Base-by-base conservation (phyloP, 2,329 filamentous ascomycete genomes). In the Colletotrichum chlorophyti region DNA sequence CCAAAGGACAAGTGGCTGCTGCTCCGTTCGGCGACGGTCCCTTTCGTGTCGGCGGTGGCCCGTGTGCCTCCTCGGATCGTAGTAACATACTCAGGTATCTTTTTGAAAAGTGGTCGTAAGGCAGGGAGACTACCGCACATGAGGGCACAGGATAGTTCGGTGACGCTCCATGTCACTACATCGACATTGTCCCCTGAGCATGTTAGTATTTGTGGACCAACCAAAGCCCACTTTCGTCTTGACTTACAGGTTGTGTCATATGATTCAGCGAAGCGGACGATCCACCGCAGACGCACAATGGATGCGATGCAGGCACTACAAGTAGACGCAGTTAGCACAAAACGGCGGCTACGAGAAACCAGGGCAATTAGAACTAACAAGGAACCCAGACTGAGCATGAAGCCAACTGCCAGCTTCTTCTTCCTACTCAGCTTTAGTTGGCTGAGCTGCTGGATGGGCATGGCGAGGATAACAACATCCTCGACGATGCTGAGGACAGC, bases 81-180 rank as follows among this genome's bases (percentile, higher is more conserved):
- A 9, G 41, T 48, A 3, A 61, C 34, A 27, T 52, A 19, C 37
- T 53, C 48, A 1, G 48, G 37, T 2, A 58, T 35, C 42, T 49
- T 61, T 48, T 49, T 61, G 37, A 61, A 48, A 7, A 79, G 73
- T 7, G 73, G 78, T 0, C 75, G 78, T 3, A 69, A 75, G n/a
- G 75, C 71, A 6, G 70, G 70, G 3, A 78, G 74, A 48, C 76
- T 79, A 45, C 75, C 77, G 3, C 70, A 77, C 21, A 71, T 71
- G 14, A 79, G 75, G 3, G 75, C 77, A 3, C 68, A 60, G 14
- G 66, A 66, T 10, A 65, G 61, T 57, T 73, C 71, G 32, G 71
- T 66, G 8, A 65, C 47, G 11, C 65, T 70, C 71, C 71, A 73
- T 15, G 67, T 66, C 2, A 71, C 62, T 4, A 69, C 51, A 35